These are phyloP conservation scores for Rhizophagus prolifer DNA, from an alignment of 192 early-diverging fungal species.

Conservation along the genomic window DNA sequence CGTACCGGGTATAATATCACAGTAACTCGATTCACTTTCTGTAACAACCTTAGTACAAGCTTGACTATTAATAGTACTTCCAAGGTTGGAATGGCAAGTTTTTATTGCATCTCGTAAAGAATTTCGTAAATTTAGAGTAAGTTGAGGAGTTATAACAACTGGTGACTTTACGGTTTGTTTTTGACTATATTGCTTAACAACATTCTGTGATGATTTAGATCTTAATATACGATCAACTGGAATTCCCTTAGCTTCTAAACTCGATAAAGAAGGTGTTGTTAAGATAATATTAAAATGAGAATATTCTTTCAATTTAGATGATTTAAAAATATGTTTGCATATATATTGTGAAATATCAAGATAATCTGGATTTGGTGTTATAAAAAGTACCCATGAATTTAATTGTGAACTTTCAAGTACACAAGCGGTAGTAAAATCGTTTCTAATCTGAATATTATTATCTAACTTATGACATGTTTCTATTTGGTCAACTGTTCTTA, in stretches of 20 bases:
- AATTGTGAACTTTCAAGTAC: conserved; percentile 37
- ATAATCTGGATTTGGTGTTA: conserved; percentile 37
- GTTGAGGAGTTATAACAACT: neutral
- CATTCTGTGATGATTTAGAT: conserved; percentile 29
- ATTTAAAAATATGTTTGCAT: neutral
- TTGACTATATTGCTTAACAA: conserved; percentile 8
- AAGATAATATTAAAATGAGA: too few relatives aligned
- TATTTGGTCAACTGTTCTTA: conserved; percentile 67
- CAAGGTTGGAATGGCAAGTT: conserved; percentile 37
- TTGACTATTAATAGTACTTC: conserved; percentile 36
- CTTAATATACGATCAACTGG: conserved; percentile 60
- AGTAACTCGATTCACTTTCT: conserved; percentile 45
- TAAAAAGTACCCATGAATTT: conserved; percentile 42
- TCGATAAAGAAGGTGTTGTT: neutral
- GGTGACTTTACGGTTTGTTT: conserved; percentile 21
- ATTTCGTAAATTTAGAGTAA: neutral
- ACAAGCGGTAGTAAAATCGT: conserved; percentile 66
- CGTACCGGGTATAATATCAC: conserved; percentile 50
- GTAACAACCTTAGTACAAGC: conserved; percentile 27
- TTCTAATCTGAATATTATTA: conserved; percentile 42
- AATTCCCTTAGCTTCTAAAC: conserved; percentile 37
- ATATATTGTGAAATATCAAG: neutral
- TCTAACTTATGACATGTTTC: conserved; percentile 43
- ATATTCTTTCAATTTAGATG: neutral
- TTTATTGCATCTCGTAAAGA: conserved; percentile 25